Percentiles rank a stretch among this genome's conserved stretches.
Conservation (phyloP, 345 rosid genomes). For the Pugionium dolabratum region DNA sequence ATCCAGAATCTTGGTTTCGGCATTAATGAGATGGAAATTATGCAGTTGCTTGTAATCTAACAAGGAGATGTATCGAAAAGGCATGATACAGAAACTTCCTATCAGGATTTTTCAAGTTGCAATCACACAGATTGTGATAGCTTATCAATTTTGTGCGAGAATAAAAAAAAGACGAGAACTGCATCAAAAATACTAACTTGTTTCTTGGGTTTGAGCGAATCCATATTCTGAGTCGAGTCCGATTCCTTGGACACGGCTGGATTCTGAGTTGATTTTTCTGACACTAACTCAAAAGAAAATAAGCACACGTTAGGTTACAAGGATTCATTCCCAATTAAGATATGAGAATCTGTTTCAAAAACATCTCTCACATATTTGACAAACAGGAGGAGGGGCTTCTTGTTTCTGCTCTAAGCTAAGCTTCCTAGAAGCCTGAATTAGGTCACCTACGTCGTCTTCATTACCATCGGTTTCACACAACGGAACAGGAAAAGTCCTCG, state of each 20-base stretch:
- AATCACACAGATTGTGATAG: background rate
- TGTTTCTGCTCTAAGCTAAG: constrained; percentile 38
- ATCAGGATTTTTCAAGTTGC: background rate
- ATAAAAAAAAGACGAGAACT: background rate
- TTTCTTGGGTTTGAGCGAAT: constrained; percentile 56
- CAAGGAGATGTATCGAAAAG: background rate
- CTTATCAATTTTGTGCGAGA: background rate
- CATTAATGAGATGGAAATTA: background rate
- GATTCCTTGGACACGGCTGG: constrained; percentile 43
- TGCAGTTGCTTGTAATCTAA: background rate
- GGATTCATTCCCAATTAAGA: constrained; percentile 12
- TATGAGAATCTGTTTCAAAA: background rate
- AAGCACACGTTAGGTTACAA: constrained; percentile 19
- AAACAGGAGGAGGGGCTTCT: constrained; percentile 6
- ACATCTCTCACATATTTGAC: constrained; percentile 30
- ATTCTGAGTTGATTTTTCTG: constrained; percentile 44
- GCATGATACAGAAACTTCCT: background rate
- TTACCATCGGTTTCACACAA: constrained; percentile 53
- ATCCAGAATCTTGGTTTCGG: background rate
- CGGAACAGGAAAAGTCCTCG: constrained; percentile 66
- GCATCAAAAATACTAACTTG: constrained; percentile 48
- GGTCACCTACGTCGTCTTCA: constrained; percentile 45
- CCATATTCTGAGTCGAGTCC: constrained; percentile 47
- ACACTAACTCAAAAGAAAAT: constrained; percentile 21
- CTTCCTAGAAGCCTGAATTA: constrained; percentile 35